Evolutionary conservation across 352 stramenopile species (phyloP), one percentile per base, ranked within the genome.

Genomic region (Blastocystis sp.): DNA sequence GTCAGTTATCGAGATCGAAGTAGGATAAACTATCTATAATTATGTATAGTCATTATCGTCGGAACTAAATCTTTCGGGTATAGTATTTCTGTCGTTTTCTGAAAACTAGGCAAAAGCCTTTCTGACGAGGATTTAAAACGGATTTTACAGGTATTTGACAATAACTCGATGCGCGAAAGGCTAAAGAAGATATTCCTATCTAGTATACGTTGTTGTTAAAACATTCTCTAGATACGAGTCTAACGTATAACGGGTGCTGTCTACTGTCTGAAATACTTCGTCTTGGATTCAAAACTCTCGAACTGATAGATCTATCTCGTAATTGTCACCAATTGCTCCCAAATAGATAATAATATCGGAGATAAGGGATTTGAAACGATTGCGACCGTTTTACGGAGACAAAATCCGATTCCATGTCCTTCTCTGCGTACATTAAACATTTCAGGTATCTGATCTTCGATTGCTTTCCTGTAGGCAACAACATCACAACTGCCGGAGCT

Each of bases 291-390:
- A 23, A 47, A n/a, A 47, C 18, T 43, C 56, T 84, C 2, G 45
- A 84, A 41, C 43, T 43, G 9, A 18, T 84, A 13, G 56, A 68
- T 69, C 11, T 84, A 15, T 64, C 73, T 11, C 26, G 73, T 84
- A 53, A 6, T 34, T 1, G 64, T 3, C 1, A 34, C 53, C 18
- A 23, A 8, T 39, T 68, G 2, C 2, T 69, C 20, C 53, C 50
- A 64, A 54, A 20, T 45, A 84, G 73, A 68, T 45, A 84, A 84
- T 23, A 54, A 23, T n/a, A 84, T 84, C 29, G 73, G 73, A 23
- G 73, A 84, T 45, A 84, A 84, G 18, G 73, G 73, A 41, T 66
- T 84, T 11, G 73, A 84, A 20, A 1, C 26, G 3, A 64, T 84
- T 15, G 8, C 50, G 53, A 66, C 45, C 11, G 39, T 39, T 50